Conservation (phyloP, 805 yeast species). For the Wickerhamomyces ciferrii region DNA sequence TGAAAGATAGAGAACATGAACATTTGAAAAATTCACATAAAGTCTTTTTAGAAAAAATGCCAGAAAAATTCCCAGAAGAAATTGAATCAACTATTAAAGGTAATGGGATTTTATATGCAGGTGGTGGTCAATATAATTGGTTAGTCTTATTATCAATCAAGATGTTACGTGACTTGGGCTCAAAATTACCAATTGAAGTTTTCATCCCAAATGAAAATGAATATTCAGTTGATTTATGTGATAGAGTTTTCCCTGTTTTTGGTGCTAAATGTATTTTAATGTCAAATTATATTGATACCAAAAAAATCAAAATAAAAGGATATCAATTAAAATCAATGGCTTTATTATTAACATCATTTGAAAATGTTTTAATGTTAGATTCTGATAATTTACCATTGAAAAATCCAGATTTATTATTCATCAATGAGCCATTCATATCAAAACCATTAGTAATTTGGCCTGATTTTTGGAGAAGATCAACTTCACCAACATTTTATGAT, state of each 20-base stretch:
- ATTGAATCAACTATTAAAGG: constrained; percentile 32
- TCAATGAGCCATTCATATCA: constrained; percentile 34
- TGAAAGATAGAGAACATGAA: constrained; percentile 11
- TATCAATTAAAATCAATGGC: constrained; percentile 76
- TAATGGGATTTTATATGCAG: constrained; percentile 64
- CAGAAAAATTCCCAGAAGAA: constrained; percentile 33
- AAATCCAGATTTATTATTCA: constrained; percentile 37
- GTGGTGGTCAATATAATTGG: constrained; percentile 73
- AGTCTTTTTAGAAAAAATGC: constrained; percentile 25
- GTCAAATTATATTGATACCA: constrained; percentile 35
- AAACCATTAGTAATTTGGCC: constrained; percentile 62
- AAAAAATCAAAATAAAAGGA: constrained; percentile 38
- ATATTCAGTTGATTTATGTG: constrained; percentile 70
- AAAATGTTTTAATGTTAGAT: constrained; percentile 67
- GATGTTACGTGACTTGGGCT: constrained; percentile 57
- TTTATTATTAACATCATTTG: constrained; percentile 65
- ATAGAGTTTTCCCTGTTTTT: constrained; percentile 55
- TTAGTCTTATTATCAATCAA: constrained; percentile 49
- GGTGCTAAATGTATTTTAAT: constrained; percentile 60
- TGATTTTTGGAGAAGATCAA: constrained; percentile 65
- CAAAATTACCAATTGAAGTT: constrained; percentile 75
- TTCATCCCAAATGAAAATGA: constrained; percentile 67
- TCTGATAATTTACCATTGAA: constrained; percentile 57
- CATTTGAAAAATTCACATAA: constrained; percentile 15
- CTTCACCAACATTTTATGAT: constrained; percentile 52